phyloP scores from a whole-genome alignment of 352 stramenopile genomes.

The Globisporangium acanthophoron region DNA sequence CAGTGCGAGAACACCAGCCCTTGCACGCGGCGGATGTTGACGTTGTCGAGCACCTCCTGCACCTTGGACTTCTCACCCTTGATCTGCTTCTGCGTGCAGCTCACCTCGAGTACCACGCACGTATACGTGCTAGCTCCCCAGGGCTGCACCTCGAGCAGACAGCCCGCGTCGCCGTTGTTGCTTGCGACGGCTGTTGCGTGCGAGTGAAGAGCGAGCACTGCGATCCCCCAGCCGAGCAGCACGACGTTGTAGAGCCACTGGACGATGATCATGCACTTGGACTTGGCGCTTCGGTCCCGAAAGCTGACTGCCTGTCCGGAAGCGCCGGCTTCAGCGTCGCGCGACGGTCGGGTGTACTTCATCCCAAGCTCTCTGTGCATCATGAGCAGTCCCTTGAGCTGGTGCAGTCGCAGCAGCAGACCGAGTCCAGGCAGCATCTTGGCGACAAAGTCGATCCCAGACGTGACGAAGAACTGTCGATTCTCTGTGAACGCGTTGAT shows the following conservation, averaged over 20 bases:
- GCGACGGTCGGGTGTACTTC: background rate
- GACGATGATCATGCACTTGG: background rate
- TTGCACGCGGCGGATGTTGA: constrained; percentile 4
- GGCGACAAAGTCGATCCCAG: constrained; percentile 5
- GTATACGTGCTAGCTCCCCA: constrained; percentile 17
- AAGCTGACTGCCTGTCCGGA: background rate
- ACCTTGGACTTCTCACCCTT: background rate
- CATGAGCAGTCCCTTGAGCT: constrained; percentile 8
- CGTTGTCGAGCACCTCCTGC: background rate
- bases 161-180: constrained; percentile 2
- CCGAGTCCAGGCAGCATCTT: constrained; percentile 8
- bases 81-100: constrained; percentile 4
- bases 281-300: background rate
- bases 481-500: constrained; percentile 6
- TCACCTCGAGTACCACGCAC: constrained; percentile 8
- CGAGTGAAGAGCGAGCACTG: constrained; percentile 2
- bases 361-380: constrained; percentile 3
- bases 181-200: constrained; percentile 16
- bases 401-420: constrained; percentile 6
- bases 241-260: constrained; percentile 4
- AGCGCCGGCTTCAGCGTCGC: background rate
- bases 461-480: constrained; percentile 8
- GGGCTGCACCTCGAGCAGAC: constrained; percentile 12
- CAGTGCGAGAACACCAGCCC: constrained; percentile 19
- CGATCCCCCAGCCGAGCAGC: constrained; percentile 16